phyloP scores from a whole-genome alignment of 2,329 filamentous ascomycete genomes.

The Beauveria sp. region DNA sequence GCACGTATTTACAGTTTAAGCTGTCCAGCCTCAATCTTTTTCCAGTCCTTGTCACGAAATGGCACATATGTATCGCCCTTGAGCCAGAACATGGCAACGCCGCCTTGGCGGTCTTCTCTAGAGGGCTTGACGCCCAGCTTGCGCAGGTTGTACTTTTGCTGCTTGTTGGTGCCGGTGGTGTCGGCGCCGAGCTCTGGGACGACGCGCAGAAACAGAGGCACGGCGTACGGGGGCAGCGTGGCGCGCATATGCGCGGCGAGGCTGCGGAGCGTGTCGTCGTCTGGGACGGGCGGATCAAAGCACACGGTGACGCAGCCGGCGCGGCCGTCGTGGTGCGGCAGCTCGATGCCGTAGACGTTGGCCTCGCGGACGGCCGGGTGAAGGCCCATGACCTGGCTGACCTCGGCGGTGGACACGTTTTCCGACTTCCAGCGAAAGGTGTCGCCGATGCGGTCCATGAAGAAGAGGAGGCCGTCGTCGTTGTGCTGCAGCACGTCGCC shows the following conservation, averaged over 20 bases:
- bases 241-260: conserved; percentile 51
- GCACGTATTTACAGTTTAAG: conserved; percentile 54
- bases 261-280: conserved; percentile 40
- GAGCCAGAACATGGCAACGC: conserved; percentile 57
- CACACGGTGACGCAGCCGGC: conserved; percentile 72
- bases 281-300: conserved; percentile 51
- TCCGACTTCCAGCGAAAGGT: conserved; percentile 78
- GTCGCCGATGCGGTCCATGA: conserved; percentile 73
- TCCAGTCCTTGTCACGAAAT: conserved; percentile 64
- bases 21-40: conserved; percentile 53
- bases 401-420: conserved; percentile 76
- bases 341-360: conserved; percentile 75
- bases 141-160: conserved; percentile 71
- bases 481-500: conserved; percentile 73
- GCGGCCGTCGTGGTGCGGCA: conserved; percentile 76
- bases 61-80: conserved; percentile 56
- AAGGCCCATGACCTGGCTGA: conserved; percentile 66
- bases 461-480: conserved; percentile 63
- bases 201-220: conserved; percentile 69
- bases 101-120: conserved; percentile 12
- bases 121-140: conserved; percentile 63
- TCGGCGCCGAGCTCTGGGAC: conserved; percentile 49
- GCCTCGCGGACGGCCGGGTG: conserved; percentile 60
- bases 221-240: conserved; percentile 63
- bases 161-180: conserved; percentile 79